These are phyloP conservation scores for Flaveria robusta DNA, from an alignment of 129 eudicot species.

Conservation along the genomic window DNA sequence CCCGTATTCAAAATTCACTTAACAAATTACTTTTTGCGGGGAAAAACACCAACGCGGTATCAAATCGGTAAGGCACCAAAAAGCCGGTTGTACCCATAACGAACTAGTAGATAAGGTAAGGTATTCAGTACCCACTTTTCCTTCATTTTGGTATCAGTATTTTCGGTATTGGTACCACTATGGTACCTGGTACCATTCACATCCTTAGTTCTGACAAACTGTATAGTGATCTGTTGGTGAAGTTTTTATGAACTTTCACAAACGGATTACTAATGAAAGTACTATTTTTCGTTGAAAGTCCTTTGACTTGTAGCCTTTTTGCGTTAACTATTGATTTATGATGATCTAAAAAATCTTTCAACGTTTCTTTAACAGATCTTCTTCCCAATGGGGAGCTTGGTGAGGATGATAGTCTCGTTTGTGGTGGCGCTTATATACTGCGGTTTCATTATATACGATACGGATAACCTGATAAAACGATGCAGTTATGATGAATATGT, in stretches of 20 bases:
- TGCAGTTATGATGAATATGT: slow-evolving; percentile 67
- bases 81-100: no score
- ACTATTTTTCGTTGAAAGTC: not conserved
- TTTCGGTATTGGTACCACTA: no score
- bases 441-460: slow-evolving; percentile 74
- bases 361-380: slow-evolving; percentile 37
- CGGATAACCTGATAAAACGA: slow-evolving; percentile 73
- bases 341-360: not conserved
- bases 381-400: slow-evolving; percentile 60
- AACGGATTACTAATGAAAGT: not conserved
- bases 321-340: not conserved
- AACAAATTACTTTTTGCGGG: no score
- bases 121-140: no score
- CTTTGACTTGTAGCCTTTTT: not conserved
- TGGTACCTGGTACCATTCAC: no score
- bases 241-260: not conserved
- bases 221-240: not conserved
- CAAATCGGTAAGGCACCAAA: no score
- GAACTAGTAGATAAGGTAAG: no score
- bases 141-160: no score
- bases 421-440: slow-evolving; percentile 68
- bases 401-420: slow-evolving; percentile 52
- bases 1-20: no score
- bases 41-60: no score
- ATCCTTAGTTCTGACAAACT: no score